Evolutionary conservation across 2,329 filamentous ascomycete genomes (phyloP).

Genomic region (Exophiala sideris): DNA sequence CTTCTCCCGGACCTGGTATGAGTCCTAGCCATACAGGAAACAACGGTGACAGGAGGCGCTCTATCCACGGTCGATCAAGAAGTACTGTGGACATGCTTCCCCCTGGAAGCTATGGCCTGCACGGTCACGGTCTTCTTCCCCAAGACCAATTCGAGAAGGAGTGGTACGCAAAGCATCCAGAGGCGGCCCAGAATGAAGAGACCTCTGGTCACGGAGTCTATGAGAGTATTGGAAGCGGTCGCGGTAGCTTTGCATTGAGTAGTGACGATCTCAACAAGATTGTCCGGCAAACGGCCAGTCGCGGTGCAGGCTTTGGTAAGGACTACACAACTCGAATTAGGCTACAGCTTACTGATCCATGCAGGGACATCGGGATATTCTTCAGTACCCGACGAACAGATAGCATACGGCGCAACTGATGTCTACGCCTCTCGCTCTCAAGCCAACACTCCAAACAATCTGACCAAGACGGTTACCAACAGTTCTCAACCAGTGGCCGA

Average conservation of each 20-base stretch:
- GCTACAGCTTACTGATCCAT: conserved; percentile 25
- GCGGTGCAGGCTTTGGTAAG: conserved; percentile 53
- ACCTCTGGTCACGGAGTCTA: conserved; percentile 55
- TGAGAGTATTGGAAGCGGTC: conserved; percentile 55
- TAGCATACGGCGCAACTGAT: conserved; percentile 82
- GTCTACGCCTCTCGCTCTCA: conserved; percentile 75
- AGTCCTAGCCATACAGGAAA: conserved; percentile 28
- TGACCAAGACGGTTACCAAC: conserved; percentile 41
- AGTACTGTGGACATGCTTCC: conserved; percentile 72
- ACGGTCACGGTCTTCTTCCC: conserved; percentile 74
- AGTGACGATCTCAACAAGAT: conserved; percentile 88
- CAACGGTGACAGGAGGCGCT: conserved; percentile 41
- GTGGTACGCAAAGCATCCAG: conserved; percentile 90
- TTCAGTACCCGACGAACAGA: conserved; percentile 81
- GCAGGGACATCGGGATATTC: conserved; percentile 63
- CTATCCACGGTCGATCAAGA: conserved; percentile 65
- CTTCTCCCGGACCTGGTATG: conserved; percentile 67
- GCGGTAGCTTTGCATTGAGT: conserved; percentile 78
- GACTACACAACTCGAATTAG: conserved; percentile 14
- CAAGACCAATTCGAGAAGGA: conserved; percentile 83
- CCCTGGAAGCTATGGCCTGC: conserved; percentile 87
- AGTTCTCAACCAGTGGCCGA: conserved; percentile 47
- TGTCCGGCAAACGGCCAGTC: conserved; percentile 65
- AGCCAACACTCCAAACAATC: conserved; percentile 58
- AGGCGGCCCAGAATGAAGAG: conserved; percentile 71